phyloP scores from a whole-genome alignment of 2,329 filamentous ascomycete species.

The Mycosphaerella sp. region DNA sequence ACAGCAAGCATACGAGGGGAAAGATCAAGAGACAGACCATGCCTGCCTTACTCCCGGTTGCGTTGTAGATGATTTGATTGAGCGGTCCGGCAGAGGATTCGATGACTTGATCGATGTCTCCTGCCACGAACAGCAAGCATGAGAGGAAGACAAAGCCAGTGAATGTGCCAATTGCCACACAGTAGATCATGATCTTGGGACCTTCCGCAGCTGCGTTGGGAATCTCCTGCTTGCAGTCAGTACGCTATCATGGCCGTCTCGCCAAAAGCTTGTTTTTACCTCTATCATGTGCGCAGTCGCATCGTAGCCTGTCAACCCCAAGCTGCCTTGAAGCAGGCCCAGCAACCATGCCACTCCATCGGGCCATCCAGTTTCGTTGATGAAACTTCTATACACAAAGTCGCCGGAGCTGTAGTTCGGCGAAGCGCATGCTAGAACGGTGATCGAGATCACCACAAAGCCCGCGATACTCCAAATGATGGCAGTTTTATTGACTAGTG shows the following conservation, averaged over 20 bases:
- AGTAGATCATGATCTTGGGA: conserved; percentile 36
- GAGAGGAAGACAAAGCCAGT: conserved; percentile 36
- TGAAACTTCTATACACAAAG: conserved; percentile 62
- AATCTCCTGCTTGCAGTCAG: conserved; percentile 24
- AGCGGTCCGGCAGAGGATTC: conserved; percentile 31
- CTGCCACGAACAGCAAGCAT: conserved; percentile 35
- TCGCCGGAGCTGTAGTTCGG: conserved; percentile 58
- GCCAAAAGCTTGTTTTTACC: not conserved
- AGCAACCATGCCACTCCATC: conserved; percentile 40
- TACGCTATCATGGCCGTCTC: not conserved
- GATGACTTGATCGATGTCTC: conserved; percentile 31
- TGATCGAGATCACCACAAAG: conserved; percentile 64
- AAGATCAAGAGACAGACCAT: conserved; percentile 36
- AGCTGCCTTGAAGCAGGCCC: conserved; percentile 37
- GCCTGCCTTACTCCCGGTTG: conserved; percentile 32
- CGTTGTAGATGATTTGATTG: conserved; percentile 33
- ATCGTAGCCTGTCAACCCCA: conserved; percentile 45
- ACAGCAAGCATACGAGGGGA: conserved; percentile 33
- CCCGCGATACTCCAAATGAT: conserved; percentile 66
- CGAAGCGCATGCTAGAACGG: conserved; percentile 59
- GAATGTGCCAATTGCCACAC: conserved; percentile 33
- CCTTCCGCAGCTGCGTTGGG: conserved; percentile 33
- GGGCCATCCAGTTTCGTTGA: conserved; percentile 49
- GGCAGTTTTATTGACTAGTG: conserved; percentile 60
- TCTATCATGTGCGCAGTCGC: conserved; percentile 48